phyloP scores from a whole-genome alignment of 78 protist species.

The Tieghemostelium lacteum region DNA sequence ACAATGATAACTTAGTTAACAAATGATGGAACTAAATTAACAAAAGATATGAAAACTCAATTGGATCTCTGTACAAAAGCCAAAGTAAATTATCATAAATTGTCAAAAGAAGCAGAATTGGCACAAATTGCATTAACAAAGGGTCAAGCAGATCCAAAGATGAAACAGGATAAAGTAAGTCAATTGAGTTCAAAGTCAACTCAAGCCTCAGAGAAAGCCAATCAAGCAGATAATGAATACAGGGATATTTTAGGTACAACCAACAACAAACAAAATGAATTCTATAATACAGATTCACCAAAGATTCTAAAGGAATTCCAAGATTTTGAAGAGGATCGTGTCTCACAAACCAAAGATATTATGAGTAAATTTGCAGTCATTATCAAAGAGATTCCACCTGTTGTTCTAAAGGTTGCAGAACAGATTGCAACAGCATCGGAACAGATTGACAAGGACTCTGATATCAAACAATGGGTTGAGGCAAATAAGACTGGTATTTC shows the following conservation, averaged over 20 bases:
- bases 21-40: slow-evolving; percentile 60
- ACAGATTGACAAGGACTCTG: slow-evolving; percentile 59
- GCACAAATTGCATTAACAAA: slow-evolving; percentile 51
- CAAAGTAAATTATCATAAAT: slow-evolving; percentile 72
- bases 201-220: slow-evolving; percentile 73
- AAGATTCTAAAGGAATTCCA: slow-evolving; percentile 74
- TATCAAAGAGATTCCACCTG: slow-evolving; percentile 62
- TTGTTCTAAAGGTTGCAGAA: slow-evolving; percentile 24
- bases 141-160: slow-evolving; percentile 81
- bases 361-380: slow-evolving; percentile 31
- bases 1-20: slow-evolving; percentile 29
- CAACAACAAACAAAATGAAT: slow-evolving; percentile 69
- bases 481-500: slow-evolving; percentile 65
- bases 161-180: slow-evolving; percentile 68
- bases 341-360: slow-evolving; percentile 12
- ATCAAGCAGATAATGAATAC: slow-evolving; percentile 78
- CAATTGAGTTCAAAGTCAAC: slow-evolving; percentile 38
- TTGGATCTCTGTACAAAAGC: slow-evolving; percentile 63
- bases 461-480: slow-evolving; percentile 65
- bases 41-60: slow-evolving; percentile 75
- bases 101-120: slow-evolving; percentile 79
- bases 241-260: slow-evolving; percentile 31
- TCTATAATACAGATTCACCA: slow-evolving; percentile 62
- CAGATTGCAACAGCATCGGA: slow-evolving; percentile 34
- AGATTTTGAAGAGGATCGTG: slow-evolving; percentile 81